Evolutionary conservation across 2,329 filamentous ascomycete genomes (phyloP), one percentile per base, ranked within the genome.

Genomic region (Moelleriella libera): DNA sequence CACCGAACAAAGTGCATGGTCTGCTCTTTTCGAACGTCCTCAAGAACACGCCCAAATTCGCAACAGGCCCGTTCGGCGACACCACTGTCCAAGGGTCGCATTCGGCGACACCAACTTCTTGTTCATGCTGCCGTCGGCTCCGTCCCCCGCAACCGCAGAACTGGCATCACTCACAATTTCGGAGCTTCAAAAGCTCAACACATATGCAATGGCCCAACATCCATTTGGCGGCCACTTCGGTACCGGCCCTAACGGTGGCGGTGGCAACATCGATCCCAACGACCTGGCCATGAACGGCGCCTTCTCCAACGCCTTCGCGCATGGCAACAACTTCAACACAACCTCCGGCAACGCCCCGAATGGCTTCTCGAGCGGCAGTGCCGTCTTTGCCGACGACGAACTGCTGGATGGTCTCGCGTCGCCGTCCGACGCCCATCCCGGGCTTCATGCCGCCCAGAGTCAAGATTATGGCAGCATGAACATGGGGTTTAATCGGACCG

Each of bases 301-400:
- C 50, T 82, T 74, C 60, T 78, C 76, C 28, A 71, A 75, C 39
- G 74, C 77, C 1, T 85, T 79, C 55, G 72, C 55, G 49, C 73
- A 60, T 49, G 59, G 56, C 47, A 64, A 61, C 47, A 75, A 76
- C 48, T 74, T 74, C 56, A 80, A 82, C 63, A 68, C 73, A n/a
- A 68, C 68, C 52, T 68, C 68, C 29, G 70, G 64, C 58, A 83
- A 76, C 59, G 71, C 81, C 53, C 74, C 76, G 32, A 82, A 80
- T 49, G 83, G 78, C 62, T 95, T 88, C 68, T 83, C 83, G 43
- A 82, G 81, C 55, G 84, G 83, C 50, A 84, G 83, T 51, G 84
- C 86, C 9, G 76, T 83, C 41, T 89, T 95, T 54, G 83, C 80
- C 52, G 90, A 95, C 54, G 90, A 96, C 53, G 90, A 96, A 61